These are phyloP conservation scores for Candida silvicultrix DNA, from an alignment of 805 yeast species.

Conservation along the genomic window DNA sequence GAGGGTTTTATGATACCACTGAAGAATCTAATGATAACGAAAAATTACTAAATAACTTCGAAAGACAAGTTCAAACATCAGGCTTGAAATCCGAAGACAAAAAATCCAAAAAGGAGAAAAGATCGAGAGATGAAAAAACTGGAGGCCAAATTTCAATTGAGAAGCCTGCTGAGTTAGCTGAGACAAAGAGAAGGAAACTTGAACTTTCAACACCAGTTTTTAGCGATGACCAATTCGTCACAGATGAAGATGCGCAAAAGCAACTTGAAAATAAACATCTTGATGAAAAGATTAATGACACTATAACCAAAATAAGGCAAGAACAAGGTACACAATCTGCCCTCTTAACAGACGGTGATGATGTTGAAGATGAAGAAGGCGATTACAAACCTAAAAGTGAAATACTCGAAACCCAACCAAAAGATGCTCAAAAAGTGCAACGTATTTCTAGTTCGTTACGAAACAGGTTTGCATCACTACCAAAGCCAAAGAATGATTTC, in stretches of 20 bases:
- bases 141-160: conserved; percentile 19
- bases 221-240: background rate
- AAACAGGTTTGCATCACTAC: conserved; percentile 26
- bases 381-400: background rate
- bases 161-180: conserved; percentile 7
- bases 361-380: conserved; percentile 1
- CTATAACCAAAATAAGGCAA: conserved; percentile 36
- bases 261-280: background rate
- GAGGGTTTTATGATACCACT: conserved; percentile 61
- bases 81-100: conserved; percentile 39
- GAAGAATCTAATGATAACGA: conserved; percentile 47
- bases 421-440: no score
- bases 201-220: conserved; percentile 29
- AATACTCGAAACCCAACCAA: background rate
- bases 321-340: conserved; percentile 29
- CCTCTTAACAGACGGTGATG: conserved; percentile 19
- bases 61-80: conserved; percentile 31
- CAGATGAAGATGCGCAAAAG: conserved; percentile 1
- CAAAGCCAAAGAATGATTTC: conserved; percentile 41
- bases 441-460: conserved; percentile 4
- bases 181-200: conserved; percentile 16
- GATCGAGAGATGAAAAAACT: conserved; percentile 20
- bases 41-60: conserved; percentile 34
- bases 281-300: conserved; percentile 12
- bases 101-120: conserved; percentile 25